phyloP scores from a whole-genome alignment of 495 filamentous ascomycete genomes.

The Annulohypoxylon stygium region DNA sequence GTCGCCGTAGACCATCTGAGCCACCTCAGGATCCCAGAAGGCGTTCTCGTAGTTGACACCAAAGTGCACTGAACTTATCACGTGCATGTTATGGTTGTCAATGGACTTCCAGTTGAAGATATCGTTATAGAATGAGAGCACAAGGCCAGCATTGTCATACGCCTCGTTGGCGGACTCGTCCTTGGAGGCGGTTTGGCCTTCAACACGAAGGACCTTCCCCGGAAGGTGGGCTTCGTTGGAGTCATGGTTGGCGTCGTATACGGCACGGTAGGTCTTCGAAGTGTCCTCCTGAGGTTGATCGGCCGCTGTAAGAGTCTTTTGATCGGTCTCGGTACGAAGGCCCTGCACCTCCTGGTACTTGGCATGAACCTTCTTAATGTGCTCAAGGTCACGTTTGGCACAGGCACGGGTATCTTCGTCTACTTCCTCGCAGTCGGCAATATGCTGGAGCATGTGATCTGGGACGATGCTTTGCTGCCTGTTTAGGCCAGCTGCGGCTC shows the following conservation, averaged over 20 bases:
- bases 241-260: conserved; percentile 55
- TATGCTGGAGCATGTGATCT: conserved; percentile 54
- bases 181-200: conserved; percentile 52
- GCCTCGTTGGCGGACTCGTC: conserved; percentile 57
- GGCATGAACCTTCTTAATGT: conserved; percentile 45
- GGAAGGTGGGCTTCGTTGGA: conserved; percentile 53
- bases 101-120: conserved; percentile 61
- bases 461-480: conserved; percentile 53
- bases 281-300: conserved; percentile 21
- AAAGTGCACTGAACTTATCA: conserved; percentile 62
- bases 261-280: conserved; percentile 53
- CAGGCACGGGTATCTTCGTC: conserved; percentile 52
- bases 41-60: conserved; percentile 60
- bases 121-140: conserved; percentile 59
- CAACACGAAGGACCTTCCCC: conserved; percentile 54
- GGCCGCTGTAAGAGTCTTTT: conserved; percentile 17
- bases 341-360: conserved; percentile 51
- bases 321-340: conserved; percentile 28
- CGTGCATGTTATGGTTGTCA: conserved; percentile 58
- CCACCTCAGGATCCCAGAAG: conserved; percentile 52
- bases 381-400: conserved; percentile 55
- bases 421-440: conserved; percentile 52
- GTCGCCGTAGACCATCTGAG: conserved; percentile 63
- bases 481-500: conserved; percentile 21
- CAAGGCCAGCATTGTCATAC: conserved; percentile 57